Base-by-base conservation (phyloP, 257 asterid genomes). In the Prunella vulgaris region DNA sequence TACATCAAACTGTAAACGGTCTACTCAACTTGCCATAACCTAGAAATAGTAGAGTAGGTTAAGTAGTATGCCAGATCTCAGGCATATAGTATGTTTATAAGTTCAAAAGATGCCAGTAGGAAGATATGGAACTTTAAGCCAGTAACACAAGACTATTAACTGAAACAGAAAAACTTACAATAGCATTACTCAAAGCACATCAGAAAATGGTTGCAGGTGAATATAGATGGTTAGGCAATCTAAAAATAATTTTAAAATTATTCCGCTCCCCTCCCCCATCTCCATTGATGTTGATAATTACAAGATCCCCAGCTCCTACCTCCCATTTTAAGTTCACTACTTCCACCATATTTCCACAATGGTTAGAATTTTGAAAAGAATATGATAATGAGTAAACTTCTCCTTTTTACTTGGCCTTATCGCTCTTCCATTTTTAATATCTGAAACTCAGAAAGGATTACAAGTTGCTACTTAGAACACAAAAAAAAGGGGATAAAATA, bases 11-110 rank as follows among this genome's bases (percentile, higher is more conserved):
- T 7, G 4, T 30, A 69, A 37, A 25, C 51, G 18, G 32, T 60
- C 35, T 20, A 42, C 28, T 64, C 35, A 32, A 60, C 60, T 32
- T 33, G 48, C 74, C 37, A 52, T 62, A 75, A 35, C 10, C 21
- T 30, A 25, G 8, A 30, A 14, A 17, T 40, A 22, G 17, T 17
- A 37, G 53, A 58, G 63, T 30, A 44, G 14, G 46, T 30, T 44
- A 30, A 70, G 49, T 37, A 35, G 66, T 18, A 66, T 53, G 57
- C 44, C 24, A 64, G 54, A 63, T 60, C 17, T 17, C 54, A 28
- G 53, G 74, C 46, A 58, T 74, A 30, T 52, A 48, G 44, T 14
- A 62, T 35, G 21, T 33, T 35, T 72, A 17, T 62, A 54, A 46
- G 49, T 35, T 44, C 33, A 46, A 53, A 9, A 14, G 57, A 49